Percentiles rank a stretch among this genome's conserved stretches.
These are phyloP conservation scores for Detonula confervacea DNA, from an alignment of 352 stramenopile genomes.

Conservation along the genomic window DNA sequence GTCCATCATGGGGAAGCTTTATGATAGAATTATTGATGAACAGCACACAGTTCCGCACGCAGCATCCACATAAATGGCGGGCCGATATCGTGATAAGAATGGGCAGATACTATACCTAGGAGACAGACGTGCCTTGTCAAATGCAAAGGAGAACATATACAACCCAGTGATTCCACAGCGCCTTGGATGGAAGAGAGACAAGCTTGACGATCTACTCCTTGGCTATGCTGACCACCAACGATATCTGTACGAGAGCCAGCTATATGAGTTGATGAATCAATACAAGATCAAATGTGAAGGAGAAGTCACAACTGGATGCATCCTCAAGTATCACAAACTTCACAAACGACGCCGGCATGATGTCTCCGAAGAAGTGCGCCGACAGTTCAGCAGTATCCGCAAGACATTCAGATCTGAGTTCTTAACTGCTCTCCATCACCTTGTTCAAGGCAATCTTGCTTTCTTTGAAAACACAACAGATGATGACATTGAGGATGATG, in stretches of 20 bases:
- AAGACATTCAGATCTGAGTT: constrained; percentile 8
- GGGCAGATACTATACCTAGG: constrained; percentile 28
- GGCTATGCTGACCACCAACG: constrained; percentile 26
- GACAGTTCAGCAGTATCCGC: constrained; percentile 17
- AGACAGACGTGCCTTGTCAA: background rate
- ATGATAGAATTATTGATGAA: constrained; percentile 36
- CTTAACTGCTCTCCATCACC: constrained; percentile 14
- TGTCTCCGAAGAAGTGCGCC: constrained; percentile 11
- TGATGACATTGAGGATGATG: constrained; percentile 8
- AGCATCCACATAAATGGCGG: constrained; percentile 11
- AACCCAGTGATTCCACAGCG: background rate
- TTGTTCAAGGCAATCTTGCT: constrained; percentile 1
- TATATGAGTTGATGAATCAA: constrained; percentile 37
- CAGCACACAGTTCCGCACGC: background rate
- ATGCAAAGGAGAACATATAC: constrained; percentile 8
- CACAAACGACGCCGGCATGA: constrained; percentile 12
- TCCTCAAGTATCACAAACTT: constrained; percentile 41
- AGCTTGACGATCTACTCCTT: constrained; percentile 8
- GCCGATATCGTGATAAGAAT: constrained; percentile 21
- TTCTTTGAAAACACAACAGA: background rate
- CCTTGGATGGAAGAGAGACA: constrained; percentile 2
- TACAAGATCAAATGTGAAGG: constrained; percentile 46
- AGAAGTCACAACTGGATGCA: constrained; percentile 36
- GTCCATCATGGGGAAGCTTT: constrained; percentile 30
- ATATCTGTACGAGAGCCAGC: constrained; percentile 23